Base-by-base conservation (phyloP, 2,329 filamentous ascomycete genomes). In the Calonectria hongkongensis region DNA sequence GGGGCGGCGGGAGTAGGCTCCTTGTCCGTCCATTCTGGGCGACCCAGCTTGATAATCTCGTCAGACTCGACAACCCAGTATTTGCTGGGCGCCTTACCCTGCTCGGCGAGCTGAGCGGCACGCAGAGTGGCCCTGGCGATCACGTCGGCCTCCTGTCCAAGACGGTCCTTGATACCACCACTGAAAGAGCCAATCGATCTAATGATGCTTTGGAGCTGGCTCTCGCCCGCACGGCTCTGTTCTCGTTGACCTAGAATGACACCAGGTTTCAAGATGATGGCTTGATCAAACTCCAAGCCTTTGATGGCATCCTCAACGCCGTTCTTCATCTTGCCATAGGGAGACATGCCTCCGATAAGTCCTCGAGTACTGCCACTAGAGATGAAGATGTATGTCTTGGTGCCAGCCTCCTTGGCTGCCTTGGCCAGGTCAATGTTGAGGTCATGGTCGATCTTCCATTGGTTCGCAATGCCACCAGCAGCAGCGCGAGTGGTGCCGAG, bases 381-480 rank as follows among this genome's bases (percentile, higher is more conserved):
- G 69, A 98, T 89, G 75, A 97, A 92, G 27, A 98, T 92, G 80
- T 94, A 97, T 2, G 93, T 93, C 76, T 91, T 91, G 13, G 91
- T 89, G 43, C 95, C 95, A 0, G 92, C 91, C 4, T 89, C 89
- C 81, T 93, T 94, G 51, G 96, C 95, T 0, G 93, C 92, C 73
- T 90, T 89, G 4, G 94, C 95, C 28, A 98, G 88, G 75, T 93
- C 92, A 62, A 97, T 84, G 84, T 98, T 98, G 54, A 98, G 88
- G 81, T 97, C 95, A 81, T 95, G 91, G 85, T 98, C 96, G 75
- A 98, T 94, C 81, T 94, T 94, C 86, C 95, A 94, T 85, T 98
- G 96, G 74, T 92, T 92, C 33, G 92, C 93, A 76, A 98, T 86
- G 70, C 93, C 88, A 73, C 96, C 96, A 0, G 95, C 95, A 15